These are phyloP conservation scores for Ganoderma boninense DNA, from an alignment of 1,284 basidiomycete genomes.

Conservation along the genomic window DNA sequence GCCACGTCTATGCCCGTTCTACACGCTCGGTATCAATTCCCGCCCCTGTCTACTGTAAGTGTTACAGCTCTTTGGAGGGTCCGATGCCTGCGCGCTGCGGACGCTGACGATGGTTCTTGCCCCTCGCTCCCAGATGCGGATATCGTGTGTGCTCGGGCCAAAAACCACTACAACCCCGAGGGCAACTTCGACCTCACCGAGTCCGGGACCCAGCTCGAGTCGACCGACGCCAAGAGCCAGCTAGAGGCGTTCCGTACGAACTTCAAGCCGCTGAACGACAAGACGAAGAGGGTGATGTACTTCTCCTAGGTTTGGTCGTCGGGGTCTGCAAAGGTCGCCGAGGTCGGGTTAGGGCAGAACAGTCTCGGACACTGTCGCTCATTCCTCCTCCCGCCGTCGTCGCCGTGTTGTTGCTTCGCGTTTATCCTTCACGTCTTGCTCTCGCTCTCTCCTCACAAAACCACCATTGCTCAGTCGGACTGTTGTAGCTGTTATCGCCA, in stretches of 20 bases:
- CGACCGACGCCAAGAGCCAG: constrained; percentile 48
- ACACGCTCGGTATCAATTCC: constrained; percentile 87
- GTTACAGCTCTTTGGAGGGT: neutral
- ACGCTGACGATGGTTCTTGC: constrained; percentile 11
- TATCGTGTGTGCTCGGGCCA: constrained; percentile 83
- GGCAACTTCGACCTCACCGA: constrained; percentile 61
- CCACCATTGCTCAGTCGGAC: neutral
- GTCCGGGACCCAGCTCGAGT: constrained; percentile 52
- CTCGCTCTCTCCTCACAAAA: neutral
- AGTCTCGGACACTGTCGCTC: neutral
- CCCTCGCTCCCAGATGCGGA: constrained; percentile 68
- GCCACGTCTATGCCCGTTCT: constrained; percentile 83
- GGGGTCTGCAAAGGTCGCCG: neutral
- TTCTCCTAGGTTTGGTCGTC: constrained; percentile 53
- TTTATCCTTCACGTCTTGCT: neutral
- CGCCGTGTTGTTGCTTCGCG: constrained; percentile 1
- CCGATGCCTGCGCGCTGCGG: neutral
- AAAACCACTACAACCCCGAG: constrained; percentile 81
- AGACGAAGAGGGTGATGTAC: constrained; percentile 67
- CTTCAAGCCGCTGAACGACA: constrained; percentile 64
- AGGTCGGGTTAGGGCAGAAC: neutral
- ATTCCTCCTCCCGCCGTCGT: constrained; percentile 4
- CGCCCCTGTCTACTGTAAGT: constrained; percentile 83
- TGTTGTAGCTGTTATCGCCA: constrained; percentile 2
- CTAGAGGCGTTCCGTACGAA: constrained; percentile 61